phyloP scores from a whole-genome alignment of 2,329 filamentous ascomycete species.

The Stemphylium lycopersici region DNA sequence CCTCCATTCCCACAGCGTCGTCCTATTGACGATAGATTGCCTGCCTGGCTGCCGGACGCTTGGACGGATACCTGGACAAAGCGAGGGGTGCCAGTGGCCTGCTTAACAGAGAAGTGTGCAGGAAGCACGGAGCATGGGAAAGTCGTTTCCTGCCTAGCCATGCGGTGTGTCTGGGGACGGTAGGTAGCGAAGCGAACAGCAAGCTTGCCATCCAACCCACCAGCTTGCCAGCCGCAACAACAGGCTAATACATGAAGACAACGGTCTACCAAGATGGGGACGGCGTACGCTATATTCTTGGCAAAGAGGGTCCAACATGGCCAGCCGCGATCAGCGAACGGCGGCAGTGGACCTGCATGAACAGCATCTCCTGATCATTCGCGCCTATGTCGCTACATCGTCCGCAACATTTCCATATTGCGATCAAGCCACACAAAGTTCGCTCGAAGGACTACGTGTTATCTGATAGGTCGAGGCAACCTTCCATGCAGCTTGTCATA shows the following conservation, averaged over 20 bases:
- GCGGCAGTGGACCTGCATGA: conserved; percentile 42
- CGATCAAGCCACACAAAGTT: conserved; percentile 31
- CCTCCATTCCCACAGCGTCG: conserved; percentile 28
- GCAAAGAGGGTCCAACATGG: conserved; percentile 23
- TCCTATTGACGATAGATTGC: conserved; percentile 33
- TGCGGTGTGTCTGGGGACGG: conserved; percentile 20
- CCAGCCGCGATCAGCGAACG: conserved; percentile 28
- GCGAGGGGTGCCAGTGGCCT: conserved; percentile 16
- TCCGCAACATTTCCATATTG: conserved; percentile 31
- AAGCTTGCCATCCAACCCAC: background rate
- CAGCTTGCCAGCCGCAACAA: conserved; percentile 30
- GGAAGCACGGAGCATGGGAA: conserved; percentile 32
- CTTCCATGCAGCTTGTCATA: conserved; percentile 32
- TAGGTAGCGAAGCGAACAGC: conserved; percentile 20
- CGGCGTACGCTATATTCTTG: conserved; percentile 21
- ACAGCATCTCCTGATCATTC: conserved; percentile 28
- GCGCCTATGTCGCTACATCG: conserved; percentile 21
- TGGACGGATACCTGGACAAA: conserved; percentile 1
- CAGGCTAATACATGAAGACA: conserved; percentile 38
- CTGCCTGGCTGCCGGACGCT: conserved; percentile 29
- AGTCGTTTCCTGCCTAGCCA: conserved; percentile 13
- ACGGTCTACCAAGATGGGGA: conserved; percentile 21
- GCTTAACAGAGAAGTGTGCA: conserved; percentile 38
- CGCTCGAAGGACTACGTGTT: conserved; percentile 20
- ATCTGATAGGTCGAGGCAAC: conserved; percentile 27